Evolutionary conservation across 306 rosid species (phyloP).

Genomic region (Quercus bicolor): DNA sequence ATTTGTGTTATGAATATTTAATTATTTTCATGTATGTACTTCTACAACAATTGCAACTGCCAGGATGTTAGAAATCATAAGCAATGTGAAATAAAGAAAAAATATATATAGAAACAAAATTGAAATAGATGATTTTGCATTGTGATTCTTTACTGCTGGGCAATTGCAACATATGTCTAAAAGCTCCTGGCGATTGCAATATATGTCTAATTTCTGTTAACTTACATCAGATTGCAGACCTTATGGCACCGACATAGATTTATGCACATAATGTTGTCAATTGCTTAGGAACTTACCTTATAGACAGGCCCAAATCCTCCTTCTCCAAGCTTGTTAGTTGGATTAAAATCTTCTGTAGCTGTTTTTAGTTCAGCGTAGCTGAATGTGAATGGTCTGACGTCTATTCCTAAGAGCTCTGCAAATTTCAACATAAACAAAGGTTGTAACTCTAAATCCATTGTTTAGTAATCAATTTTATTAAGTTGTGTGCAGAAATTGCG

Average conservation of each 20-base stretch:
- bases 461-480: neutral
- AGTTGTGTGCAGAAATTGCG: neutral
- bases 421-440: slow-evolving; percentile 19
- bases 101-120: neutral
- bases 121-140: neutral
- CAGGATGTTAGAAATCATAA: neutral
- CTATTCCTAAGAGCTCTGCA: slow-evolving; percentile 67
- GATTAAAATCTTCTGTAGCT: slow-evolving; percentile 64
- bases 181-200: too few species aligned
- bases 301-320: slow-evolving; percentile 91
- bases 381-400: slow-evolving; percentile 60
- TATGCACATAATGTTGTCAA: neutral
- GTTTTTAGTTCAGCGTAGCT: slow-evolving; percentile 50
- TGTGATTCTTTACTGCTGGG: neutral
- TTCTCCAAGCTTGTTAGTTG: slow-evolving; percentile 65
- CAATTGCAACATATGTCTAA: too few species aligned
- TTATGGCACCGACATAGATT: neutral
- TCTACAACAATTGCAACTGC: neutral
- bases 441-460: neutral
- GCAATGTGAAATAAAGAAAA: neutral
- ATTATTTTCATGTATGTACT: neutral
- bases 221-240: too few species aligned
- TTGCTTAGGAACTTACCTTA: slow-evolving; percentile 39
- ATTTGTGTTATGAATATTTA: neutral
- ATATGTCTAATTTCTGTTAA: too few species aligned